These are phyloP conservation scores for Breynia disticha DNA, from an alignment of 441 rosid genomes.

Conservation along the genomic window DNA sequence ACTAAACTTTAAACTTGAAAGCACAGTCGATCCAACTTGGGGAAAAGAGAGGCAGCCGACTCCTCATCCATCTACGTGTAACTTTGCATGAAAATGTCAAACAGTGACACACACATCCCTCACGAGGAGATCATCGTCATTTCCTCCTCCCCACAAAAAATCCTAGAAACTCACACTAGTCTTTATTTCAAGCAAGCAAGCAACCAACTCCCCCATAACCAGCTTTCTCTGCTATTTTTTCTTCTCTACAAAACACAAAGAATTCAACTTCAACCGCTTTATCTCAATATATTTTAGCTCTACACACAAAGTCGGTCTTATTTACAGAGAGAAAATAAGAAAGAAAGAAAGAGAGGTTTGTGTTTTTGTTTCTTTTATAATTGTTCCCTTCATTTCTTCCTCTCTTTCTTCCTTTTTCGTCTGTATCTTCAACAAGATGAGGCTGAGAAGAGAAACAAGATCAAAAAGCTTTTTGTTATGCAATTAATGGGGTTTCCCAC, in stretches of 20 bases:
- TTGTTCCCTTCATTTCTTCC: slow-evolving; percentile 10
- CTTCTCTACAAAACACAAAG: slow-evolving; percentile 14
- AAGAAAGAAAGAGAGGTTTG: slow-evolving; percentile 16
- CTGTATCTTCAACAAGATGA: slow-evolving; percentile 11
- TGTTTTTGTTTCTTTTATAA: slow-evolving; percentile 28
- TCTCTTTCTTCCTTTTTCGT: slow-evolving; percentile 6
- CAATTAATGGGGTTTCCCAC: slow-evolving; percentile 30
- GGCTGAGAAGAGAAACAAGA: slow-evolving; percentile 17
- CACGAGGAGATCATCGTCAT: slow-evolving; percentile 22
- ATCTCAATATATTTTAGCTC: slow-evolving; percentile 21
- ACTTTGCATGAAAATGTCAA: slow-evolving; percentile 43
- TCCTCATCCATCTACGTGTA: slow-evolving; percentile 39
- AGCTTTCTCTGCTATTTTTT: slow-evolving; percentile 12
- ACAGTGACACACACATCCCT: neutral
- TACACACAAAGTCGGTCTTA: slow-evolving; percentile 28
- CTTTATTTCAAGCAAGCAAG: no score
- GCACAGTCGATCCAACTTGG: no score
- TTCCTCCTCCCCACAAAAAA: neutral
- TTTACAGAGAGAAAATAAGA: slow-evolving; percentile 14
- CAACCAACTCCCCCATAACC: no score
- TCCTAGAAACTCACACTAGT: no score
- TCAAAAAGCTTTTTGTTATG: slow-evolving; percentile 11
- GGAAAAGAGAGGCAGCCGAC: slow-evolving; percentile 19
- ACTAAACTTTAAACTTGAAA: no score
- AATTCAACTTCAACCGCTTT: slow-evolving; percentile 41